phyloP scores from a whole-genome alignment of 2,329 filamentous ascomycete species.

The Sclerotinia nivalis region DNA sequence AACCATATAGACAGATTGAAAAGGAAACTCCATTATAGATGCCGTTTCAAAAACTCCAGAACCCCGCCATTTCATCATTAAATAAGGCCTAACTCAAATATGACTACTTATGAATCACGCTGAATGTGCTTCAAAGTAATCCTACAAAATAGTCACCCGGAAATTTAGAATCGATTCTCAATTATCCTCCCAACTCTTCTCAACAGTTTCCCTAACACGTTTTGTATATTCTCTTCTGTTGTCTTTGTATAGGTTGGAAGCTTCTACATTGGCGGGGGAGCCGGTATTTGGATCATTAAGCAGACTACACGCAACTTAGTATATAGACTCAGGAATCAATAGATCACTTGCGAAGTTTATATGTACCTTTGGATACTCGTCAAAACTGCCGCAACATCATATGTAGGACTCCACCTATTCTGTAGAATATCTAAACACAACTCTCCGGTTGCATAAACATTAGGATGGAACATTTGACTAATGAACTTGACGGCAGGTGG shows the following conservation, averaged over 20 bases:
- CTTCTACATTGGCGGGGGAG: constrained; percentile 95
- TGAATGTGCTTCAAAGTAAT: constrained; percentile 14
- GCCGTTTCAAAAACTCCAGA: constrained; percentile 16
- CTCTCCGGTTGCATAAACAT: constrained; percentile 96
- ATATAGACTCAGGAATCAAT: constrained; percentile 6
- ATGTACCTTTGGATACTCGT: constrained; percentile 94
- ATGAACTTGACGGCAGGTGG: constrained; percentile 98
- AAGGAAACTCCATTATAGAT: constrained; percentile 16
- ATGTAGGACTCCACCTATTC: constrained; percentile 97
- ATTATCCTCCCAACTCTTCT: constrained; percentile 98
- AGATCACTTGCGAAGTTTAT: not conserved
- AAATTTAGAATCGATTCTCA: constrained; percentile 27
- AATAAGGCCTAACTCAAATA: constrained; percentile 4
- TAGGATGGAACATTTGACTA: constrained; percentile 98
- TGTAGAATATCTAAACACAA: constrained; percentile 95
- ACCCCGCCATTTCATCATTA: constrained; percentile 20
- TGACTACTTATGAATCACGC: not conserved
- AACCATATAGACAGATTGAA: constrained; percentile 8
- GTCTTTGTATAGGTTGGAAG: constrained; percentile 97
- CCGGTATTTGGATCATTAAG: constrained; percentile 99
- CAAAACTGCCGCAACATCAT: constrained; percentile 94
- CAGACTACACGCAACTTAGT: constrained; percentile 59
- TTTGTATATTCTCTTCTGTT: constrained; percentile 97
- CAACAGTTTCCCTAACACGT: constrained; percentile 90
- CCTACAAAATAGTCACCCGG: not conserved